Evolutionary conservation across 2,329 filamentous ascomycete species (phyloP).

Genomic region (Cryphonectria radicalis): DNA sequence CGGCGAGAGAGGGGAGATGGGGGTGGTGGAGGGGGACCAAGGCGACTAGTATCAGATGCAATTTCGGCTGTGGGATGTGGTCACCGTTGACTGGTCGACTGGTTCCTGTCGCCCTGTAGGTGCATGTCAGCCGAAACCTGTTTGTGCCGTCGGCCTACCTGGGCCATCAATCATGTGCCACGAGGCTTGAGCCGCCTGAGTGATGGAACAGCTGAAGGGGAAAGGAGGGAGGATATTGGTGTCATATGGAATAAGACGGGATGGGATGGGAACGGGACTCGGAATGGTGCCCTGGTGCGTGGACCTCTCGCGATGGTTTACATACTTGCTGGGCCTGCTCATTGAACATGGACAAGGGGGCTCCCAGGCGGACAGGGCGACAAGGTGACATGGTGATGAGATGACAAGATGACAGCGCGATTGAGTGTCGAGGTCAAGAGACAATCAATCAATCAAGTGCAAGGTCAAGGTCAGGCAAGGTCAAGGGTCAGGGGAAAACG

Average conservation of each 20-base stretch:
- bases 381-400: background rate
- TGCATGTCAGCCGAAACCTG: background rate
- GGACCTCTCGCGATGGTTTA: background rate
- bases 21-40: background rate
- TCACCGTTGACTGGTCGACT: background rate
- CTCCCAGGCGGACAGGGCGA: background rate
- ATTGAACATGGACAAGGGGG: background rate
- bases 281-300: background rate
- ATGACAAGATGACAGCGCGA: background rate
- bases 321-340: no score
- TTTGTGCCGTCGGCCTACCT: background rate
- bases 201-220: background rate
- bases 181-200: background rate
- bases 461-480: background rate
- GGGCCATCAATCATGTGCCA: background rate
- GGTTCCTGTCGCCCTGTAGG: background rate
- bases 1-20: background rate
- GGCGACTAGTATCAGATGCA: background rate
- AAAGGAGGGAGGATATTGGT: no score
- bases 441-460: background rate
- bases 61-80: background rate
- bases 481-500: constrained; percentile 1
- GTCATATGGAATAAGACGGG: background rate
- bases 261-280: background rate
- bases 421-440: background rate